phyloP scores from a whole-genome alignment of 768 basidiomycete genomes.

The Punctularia strigosozonata region DNA sequence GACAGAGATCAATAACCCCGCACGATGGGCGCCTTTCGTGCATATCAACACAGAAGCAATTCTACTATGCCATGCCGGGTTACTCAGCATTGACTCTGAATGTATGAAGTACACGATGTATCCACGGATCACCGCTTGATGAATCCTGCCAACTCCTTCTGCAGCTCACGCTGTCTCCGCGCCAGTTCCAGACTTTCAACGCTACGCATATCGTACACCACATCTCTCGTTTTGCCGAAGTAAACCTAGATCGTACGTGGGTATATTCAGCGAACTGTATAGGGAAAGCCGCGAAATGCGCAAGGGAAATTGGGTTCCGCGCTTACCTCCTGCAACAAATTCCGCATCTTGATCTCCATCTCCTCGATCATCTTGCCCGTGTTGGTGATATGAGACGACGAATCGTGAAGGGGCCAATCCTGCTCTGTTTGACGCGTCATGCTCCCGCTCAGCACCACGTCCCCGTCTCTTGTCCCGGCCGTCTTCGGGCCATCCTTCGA shows the following conservation, averaged over 20 bases:
- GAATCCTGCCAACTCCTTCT: constrained; percentile 83
- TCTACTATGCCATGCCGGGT: too few relatives aligned
- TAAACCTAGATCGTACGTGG: constrained; percentile 47
- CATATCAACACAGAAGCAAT: too few relatives aligned
- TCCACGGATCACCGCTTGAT: constrained; percentile 46
- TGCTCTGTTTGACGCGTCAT: constrained; percentile 92
- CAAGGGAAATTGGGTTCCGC: not conserved
- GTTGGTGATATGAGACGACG: constrained; percentile 82
- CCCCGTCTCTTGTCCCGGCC: constrained; percentile 43
- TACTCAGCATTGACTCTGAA: too few relatives aligned
- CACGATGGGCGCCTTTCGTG: too few relatives aligned
- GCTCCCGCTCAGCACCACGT: constrained; percentile 82
- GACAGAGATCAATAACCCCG: too few relatives aligned
- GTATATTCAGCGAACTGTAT: not conserved
- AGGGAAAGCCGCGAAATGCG: not conserved
- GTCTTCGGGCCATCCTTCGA: constrained; percentile 18
- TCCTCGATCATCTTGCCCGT: constrained; percentile 96
- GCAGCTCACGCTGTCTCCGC: constrained; percentile 69
- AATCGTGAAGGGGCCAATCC: constrained; percentile 73
- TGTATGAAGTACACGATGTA: too few relatives aligned
- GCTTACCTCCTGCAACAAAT: constrained; percentile 75
- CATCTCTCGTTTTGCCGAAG: constrained; percentile 93
- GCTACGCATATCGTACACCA: constrained; percentile 86
- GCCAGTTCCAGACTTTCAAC: constrained; percentile 78
- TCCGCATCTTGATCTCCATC: constrained; percentile 99